phyloP scores from a whole-genome alignment of 2,329 filamentous ascomycete species.

The Onygenales sp. region DNA sequence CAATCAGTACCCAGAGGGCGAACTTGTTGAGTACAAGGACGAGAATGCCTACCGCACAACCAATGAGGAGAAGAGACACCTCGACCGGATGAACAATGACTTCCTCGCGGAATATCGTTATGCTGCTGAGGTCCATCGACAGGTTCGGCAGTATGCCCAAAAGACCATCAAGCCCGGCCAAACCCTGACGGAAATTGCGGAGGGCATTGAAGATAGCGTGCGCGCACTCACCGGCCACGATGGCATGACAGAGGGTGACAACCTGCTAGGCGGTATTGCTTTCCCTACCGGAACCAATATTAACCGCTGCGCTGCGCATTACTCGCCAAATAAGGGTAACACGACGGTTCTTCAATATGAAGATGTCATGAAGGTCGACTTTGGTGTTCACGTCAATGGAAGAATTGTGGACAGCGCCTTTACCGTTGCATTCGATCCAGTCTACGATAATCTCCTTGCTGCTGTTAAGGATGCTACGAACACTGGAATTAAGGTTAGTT shows the following conservation, averaged over 20 bases:
- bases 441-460: conserved; percentile 57
- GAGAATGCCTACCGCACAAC: conserved; percentile 74
- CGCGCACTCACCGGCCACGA: conserved; percentile 66
- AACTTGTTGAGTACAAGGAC: conserved; percentile 67
- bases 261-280: conserved; percentile 69
- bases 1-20: conserved; percentile 63
- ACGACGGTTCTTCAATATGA: conserved; percentile 58
- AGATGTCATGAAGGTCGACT: conserved; percentile 67
- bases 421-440: conserved; percentile 58
- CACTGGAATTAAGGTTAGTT: conserved; percentile 57
- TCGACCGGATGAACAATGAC: conserved; percentile 70
- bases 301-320: conserved; percentile 80
- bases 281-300: conserved; percentile 78
- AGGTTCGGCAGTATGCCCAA: conserved; percentile 76
- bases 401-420: conserved; percentile 64
- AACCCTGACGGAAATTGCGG: conserved; percentile 69
- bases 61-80: conserved; percentile 71
- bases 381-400: conserved; percentile 62
- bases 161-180: conserved; percentile 73
- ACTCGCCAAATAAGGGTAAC: conserved; percentile 78
- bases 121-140: conserved; percentile 79
- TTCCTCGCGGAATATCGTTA: conserved; percentile 74
- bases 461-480: conserved; percentile 62
- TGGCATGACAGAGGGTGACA: conserved; percentile 69
- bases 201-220: conserved; percentile 78